A percentile compares a stretch with the other conserved stretches of the same genome.
These are phyloP conservation scores for Geosmithia flava DNA, from an alignment of 2,329 filamentous ascomycete genomes.

Conservation along the genomic window DNA sequence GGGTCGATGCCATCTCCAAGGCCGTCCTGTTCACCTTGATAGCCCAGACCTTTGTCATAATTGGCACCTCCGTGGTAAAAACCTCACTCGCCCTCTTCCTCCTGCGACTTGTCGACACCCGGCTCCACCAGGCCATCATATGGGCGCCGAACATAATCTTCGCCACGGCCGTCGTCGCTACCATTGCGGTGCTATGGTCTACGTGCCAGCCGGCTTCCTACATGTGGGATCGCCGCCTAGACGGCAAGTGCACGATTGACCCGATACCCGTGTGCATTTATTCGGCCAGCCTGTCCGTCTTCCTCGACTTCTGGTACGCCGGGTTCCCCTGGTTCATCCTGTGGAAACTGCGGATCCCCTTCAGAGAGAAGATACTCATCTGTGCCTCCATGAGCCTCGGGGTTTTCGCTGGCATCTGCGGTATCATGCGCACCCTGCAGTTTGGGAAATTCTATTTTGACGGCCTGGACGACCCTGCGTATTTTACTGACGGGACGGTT, in stretches of 20 bases:
- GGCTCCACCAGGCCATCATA: conserved; percentile 16
- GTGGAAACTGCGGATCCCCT: conserved; percentile 29
- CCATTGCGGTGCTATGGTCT: conserved; percentile 1
- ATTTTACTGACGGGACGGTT: conserved; percentile 16
- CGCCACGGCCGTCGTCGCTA: conserved; percentile 1
- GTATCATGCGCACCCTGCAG: conserved; percentile 14
- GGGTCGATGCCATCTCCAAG: not conserved
- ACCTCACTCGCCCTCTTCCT: conserved; percentile 20
- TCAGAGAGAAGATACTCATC: conserved; percentile 30
- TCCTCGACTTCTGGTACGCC: conserved; percentile 25
- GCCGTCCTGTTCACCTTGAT: conserved; percentile 9
- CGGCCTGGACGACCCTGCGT: conserved; percentile 12
- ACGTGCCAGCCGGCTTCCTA: conserved; percentile 4
- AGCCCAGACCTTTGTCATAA: conserved; percentile 17
- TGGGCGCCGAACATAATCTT: conserved; percentile 9
- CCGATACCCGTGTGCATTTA: conserved; percentile 3
- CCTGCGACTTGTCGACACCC: conserved; percentile 15
- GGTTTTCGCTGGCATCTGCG: conserved; percentile 18
- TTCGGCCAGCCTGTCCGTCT: conserved; percentile 5
- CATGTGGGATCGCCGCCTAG: conserved; percentile 3
- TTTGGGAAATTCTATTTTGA: no score
- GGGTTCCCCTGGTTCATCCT: conserved; percentile 30
- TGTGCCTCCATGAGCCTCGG: conserved; percentile 27
- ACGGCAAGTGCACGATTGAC: conserved; percentile 2
- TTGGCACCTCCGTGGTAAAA: conserved; percentile 21